phyloP scores from a whole-genome alignment of 257 asterid species.

The Schizonepeta tenuifolia region DNA sequence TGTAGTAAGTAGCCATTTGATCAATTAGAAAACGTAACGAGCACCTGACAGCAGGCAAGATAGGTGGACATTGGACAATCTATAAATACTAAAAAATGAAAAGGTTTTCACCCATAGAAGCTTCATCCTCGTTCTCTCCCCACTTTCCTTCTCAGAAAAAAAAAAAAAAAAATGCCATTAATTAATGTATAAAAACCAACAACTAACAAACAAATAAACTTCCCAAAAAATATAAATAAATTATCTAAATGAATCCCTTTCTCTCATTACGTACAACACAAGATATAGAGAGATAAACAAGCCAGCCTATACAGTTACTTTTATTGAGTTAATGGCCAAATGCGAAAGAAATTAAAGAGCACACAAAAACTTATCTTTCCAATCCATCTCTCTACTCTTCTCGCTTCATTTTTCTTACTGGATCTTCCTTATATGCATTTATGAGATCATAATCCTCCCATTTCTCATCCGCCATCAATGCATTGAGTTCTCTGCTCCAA shows the following conservation, averaged over 20 bases:
- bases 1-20: no score
- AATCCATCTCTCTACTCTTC: neutral
- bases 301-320: constrained; percentile 24
- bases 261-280: constrained; percentile 21
- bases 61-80: neutral
- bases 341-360: neutral
- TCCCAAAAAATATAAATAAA: neutral
- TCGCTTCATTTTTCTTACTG: constrained; percentile 37
- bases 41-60: neutral
- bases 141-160: neutral
- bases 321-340: constrained; percentile 26
- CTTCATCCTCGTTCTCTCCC: constrained; percentile 24
- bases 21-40: neutral
- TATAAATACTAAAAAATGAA: neutral
- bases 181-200: neutral
- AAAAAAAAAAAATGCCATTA: neutral
- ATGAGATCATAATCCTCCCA: constrained; percentile 6
- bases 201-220: neutral
- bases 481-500: constrained; percentile 35
- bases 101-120: constrained; percentile 23
- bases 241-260: neutral
- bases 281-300: constrained; percentile 37
- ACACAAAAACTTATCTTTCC: constrained; percentile 19
- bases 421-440: constrained; percentile 25
- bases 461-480: constrained; percentile 38